Percentiles rank a stretch among this genome's conserved stretches.
Evolutionary conservation across 2,329 filamentous ascomycete genomes (phyloP).

Genomic region (Apiospora koreana): DNA sequence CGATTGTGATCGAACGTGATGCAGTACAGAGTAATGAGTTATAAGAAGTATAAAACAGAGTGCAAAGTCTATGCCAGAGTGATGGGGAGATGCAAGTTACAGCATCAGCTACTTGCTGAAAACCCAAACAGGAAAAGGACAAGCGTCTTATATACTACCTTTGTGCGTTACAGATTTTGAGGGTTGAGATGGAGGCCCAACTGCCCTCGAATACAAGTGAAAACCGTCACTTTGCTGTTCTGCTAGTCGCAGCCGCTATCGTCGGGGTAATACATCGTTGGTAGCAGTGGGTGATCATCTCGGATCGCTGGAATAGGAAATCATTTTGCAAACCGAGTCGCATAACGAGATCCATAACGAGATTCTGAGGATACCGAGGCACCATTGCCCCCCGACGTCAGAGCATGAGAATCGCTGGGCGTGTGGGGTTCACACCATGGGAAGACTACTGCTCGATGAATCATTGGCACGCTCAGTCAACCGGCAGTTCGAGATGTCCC

Average conservation of each 20-base stretch:
- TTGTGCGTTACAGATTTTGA: not conserved
- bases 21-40: no score
- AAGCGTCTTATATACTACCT: not conserved
- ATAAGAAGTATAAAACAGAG: not conserved
- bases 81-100: not conserved
- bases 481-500: not conserved
- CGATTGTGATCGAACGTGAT: not conserved
- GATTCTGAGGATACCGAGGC: not conserved
- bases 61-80: not conserved
- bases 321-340: not conserved
- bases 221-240: not conserved
- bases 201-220: not conserved
- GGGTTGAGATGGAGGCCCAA: not conserved
- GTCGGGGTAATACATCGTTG: not conserved
- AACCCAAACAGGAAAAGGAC: not conserved
- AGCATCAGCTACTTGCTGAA: not conserved
- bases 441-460: not conserved
- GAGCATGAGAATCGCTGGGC: not conserved
- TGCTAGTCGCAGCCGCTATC: not conserved
- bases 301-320: not conserved
- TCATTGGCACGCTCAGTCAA: not conserved
- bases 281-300: constrained; percentile 2
- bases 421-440: constrained; percentile 4
- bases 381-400: constrained; percentile 2
- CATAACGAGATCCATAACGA: not conserved